Evolutionary conservation across 2,329 filamentous ascomycete species (phyloP), one percentile per base, ranked within the genome.

Genomic region (Aureobasidium sp.): DNA sequence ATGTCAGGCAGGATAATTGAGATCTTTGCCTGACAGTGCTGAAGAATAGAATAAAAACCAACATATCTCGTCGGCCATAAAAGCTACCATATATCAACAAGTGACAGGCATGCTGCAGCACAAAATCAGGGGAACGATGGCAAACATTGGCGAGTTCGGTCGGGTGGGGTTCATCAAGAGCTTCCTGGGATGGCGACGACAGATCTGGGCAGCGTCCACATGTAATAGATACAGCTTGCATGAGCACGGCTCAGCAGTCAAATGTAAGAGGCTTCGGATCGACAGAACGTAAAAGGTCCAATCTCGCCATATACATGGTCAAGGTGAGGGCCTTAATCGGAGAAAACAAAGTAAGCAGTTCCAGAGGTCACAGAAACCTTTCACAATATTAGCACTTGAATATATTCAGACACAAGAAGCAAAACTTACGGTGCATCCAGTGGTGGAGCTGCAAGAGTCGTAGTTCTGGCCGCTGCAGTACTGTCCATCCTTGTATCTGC

Each of bases 341-440:
- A 71, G 69, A 77, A 73, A 53, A 80, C 76, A 70, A 78, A 81
- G 64, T 74, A 78, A 60, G 80, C 81, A 34, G 75, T 76, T 64
- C 81, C 81, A 32, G 77, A 78, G 64, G 75, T 70, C 62, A 82
- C 72, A 63, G 78, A 72, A 62, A 81, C 79, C 80, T 83, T 61
- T 41, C 58, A 44, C 29, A 41, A 47, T 51, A 56, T 70, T 56
- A 68, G 67, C 63, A 59, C 50, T 46, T 20, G 15, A 39, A 8
- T 34, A 23, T 32, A 7, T 17, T 13, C n/a, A 15, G 5, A 39
- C 17, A 20, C 36, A 13, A 17, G 52, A 51, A 62, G 6, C 20
- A 37, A 32, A 64, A 83, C 89, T 82, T 86, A 94, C 90, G 56
- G 91, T 96, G 84, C 91, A 96, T 64, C 91, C 90, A 65, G 77